Evolutionary conservation across 306 rosid species (phyloP).

Genomic region (Neltuma alba): DNA sequence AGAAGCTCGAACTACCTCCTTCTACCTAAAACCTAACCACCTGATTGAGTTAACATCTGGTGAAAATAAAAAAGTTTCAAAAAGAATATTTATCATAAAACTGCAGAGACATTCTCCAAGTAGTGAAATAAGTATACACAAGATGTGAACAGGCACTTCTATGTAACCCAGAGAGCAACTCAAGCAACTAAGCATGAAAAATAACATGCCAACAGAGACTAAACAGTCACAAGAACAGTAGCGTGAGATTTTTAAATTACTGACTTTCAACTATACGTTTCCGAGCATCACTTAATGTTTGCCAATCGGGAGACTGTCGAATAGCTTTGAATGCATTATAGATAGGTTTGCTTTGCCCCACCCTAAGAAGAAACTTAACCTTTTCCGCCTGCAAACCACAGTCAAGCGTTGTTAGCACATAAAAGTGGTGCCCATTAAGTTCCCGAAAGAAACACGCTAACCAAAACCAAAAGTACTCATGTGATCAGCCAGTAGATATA

Average conservation of each 20-base stretch:
- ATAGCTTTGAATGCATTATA: conserved; percentile 87
- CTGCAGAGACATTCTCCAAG: background rate
- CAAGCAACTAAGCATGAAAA: conserved; percentile 18
- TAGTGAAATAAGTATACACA: conserved; percentile 19
- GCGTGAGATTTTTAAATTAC: conserved; percentile 39
- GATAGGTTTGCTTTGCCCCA: conserved; percentile 92
- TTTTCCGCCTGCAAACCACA: conserved; percentile 79
- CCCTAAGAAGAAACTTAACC: conserved; percentile 76
- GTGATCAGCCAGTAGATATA: background rate
- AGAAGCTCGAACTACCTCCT: too few relatives aligned
- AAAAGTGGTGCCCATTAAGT: background rate
- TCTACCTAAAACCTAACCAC: background rate
- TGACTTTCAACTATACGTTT: conserved; percentile 90
- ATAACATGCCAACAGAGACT: conserved; percentile 13
- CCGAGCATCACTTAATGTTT: conserved; percentile 73
- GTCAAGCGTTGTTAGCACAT: conserved; percentile 30
- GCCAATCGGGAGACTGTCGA: conserved; percentile 81
- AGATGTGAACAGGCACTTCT: conserved; percentile 12
- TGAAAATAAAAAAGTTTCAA: background rate
- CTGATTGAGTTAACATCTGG: background rate
- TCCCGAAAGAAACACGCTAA: too few relatives aligned
- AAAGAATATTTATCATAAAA: background rate
- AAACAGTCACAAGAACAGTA: conserved; percentile 12
- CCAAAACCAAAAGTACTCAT: too few relatives aligned
- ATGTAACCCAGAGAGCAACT: conserved; percentile 11